These are phyloP conservation scores for Fonsecaea monophora DNA, from an alignment of 2,329 filamentous ascomycete genomes.

Conservation along the genomic window DNA sequence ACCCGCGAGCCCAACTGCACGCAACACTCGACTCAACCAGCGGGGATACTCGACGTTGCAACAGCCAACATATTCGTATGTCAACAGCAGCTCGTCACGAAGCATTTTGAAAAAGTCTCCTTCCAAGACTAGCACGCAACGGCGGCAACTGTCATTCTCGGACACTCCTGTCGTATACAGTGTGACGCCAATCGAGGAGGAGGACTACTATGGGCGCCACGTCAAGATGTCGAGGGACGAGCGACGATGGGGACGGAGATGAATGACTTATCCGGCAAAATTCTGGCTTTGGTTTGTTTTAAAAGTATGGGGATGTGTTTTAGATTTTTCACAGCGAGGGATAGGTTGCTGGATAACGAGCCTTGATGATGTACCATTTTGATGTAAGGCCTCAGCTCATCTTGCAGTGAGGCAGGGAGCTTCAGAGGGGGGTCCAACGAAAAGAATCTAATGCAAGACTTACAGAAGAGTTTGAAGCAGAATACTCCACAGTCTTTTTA, in stretches of 20 bases:
- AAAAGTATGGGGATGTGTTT: conserved; percentile 17
- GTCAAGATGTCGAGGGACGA: conserved; percentile 55
- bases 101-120: conserved; percentile 56
- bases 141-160: conserved; percentile 52
- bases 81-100: conserved; percentile 54
- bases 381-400: conserved; percentile 11
- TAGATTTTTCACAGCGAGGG: conserved; percentile 7
- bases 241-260: conserved; percentile 52
- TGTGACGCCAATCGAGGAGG: conserved; percentile 57
- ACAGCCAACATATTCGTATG: conserved; percentile 51
- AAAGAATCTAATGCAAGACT: background rate
- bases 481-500: conserved; percentile 11
- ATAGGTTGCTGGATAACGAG: conserved; percentile 4
- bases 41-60: conserved; percentile 51
- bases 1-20: conserved; percentile 50
- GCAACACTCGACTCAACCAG: conserved; percentile 48
- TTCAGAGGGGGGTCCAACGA: background rate
- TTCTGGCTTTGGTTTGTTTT: conserved; percentile 14
- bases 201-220: conserved; percentile 58
- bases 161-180: conserved; percentile 54
- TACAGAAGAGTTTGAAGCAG: conserved; percentile 20
- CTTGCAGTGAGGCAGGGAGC: background rate
- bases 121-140: conserved; percentile 30
- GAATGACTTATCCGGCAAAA: conserved; percentile 27
- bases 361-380: conserved; percentile 13